These are phyloP conservation scores for Pontederia crassipes DNA, from an alignment of 176 grass and related monocot genomes.

Conservation along the genomic window DNA sequence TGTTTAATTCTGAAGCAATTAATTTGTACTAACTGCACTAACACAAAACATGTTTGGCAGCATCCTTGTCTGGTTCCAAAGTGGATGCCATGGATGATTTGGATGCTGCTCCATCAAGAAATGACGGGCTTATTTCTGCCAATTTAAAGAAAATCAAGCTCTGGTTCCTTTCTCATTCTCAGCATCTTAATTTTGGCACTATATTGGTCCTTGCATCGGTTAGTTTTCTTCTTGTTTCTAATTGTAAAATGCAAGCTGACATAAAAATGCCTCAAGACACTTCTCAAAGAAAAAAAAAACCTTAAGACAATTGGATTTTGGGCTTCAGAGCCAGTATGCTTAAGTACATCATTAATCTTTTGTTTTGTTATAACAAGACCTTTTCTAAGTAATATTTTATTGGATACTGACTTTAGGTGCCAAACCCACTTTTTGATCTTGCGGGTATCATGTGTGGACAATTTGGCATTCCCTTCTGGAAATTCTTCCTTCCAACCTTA, in stretches of 20 bases:
- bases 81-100: slow-evolving; percentile 55
- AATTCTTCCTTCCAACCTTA: slow-evolving; percentile 92
- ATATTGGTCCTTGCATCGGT: slow-evolving; percentile 95
- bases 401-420: slow-evolving; percentile 38
- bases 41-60: slow-evolving; percentile 26
- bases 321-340: too few relatives aligned
- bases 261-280: not conserved
- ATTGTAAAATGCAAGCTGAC: not conserved
- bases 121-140: slow-evolving; percentile 48
- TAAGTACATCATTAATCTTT: too few relatives aligned
- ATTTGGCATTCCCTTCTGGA: slow-evolving; percentile 89
- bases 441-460: slow-evolving; percentile 89
- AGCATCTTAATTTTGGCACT: slow-evolving; percentile 55
- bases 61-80: slow-evolving; percentile 64
- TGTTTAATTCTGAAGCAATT: not conserved
- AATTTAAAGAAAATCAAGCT: slow-evolving; percentile 48
- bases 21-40: not conserved
- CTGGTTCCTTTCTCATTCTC: slow-evolving; percentile 70
- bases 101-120: slow-evolving; percentile 40
- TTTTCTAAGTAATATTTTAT: not conserved
- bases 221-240: slow-evolving; percentile 7
- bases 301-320: too few relatives aligned
- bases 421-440: slow-evolving; percentile 88
- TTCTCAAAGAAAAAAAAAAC: too few relatives aligned
- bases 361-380: too few relatives aligned